Evolutionary conservation across 805 yeast genomes (phyloP), one percentile per base, ranked within the genome.

Genomic region (Dipodascopsis uninucleata): DNA sequence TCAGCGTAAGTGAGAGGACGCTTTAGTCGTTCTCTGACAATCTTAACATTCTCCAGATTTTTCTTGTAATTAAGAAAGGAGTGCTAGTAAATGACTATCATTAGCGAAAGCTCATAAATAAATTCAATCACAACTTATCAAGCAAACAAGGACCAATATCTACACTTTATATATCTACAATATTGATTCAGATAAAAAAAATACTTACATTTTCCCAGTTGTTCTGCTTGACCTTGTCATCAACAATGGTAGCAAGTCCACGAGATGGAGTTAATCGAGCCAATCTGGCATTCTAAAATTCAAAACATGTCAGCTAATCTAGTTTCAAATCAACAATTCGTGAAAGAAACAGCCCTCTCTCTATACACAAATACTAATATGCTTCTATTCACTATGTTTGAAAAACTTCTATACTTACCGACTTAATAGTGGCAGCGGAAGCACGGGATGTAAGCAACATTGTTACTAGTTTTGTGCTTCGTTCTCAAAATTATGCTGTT

Each of bases 1-100:
- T 93, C 99, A 28, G 97, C 95, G 55, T 88, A 75, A 2, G 98
- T 93, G 59, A 93, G 74, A 3, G 97, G 96, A 68, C 94, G 81
- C 61, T 77, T 76, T 58, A 86, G 75, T 70, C 95, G 79, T 61
- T 78, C 73, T 71, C 81, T 81, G 61, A 86, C 95, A 60, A 87
- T 83, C 61, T 85, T 77, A 58, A 93, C 82, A 65, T 85, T 87
- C 72, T 88, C 95, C 59, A 85, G 70, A 64, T 49, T 33, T 68
- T 85, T 77, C 75, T 88, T 88, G 79, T 90, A 90, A 69, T 87
- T 82, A 68, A 90, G 85, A 77, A 79, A 89, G 43, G 90, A 85
- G 69, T 78, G 79, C 63, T 78, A 31, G 20, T 18, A 7, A 31
- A 10, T 14, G 36, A 10, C n/a, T 9, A 10, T 74, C 73, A 14